Evolutionary conservation across 1,284 basidiomycete genomes (phyloP).

Genomic region (Tremellales sp.): DNA sequence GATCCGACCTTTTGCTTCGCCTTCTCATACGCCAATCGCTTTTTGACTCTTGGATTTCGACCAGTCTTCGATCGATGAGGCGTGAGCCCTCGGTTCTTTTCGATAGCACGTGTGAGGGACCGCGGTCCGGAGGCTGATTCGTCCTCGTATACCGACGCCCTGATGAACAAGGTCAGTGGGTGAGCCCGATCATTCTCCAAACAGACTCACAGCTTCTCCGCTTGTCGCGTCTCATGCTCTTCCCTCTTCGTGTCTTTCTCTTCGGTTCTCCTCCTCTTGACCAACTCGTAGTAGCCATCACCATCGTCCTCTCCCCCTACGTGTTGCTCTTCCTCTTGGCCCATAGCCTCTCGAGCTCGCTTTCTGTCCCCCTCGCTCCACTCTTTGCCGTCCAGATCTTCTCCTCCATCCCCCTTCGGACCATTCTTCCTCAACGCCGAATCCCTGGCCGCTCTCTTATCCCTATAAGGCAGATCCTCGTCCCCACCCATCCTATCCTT

Average conservation of each 20-base stretch:
- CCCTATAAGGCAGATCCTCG: constrained; percentile 61
- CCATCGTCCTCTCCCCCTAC: constrained; percentile 52
- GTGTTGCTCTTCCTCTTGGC: constrained; percentile 51
- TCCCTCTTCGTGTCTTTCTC: constrained; percentile 73
- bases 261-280: constrained; percentile 67
- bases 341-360: constrained; percentile 46
- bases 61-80: constrained; percentile 76
- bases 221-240: constrained; percentile 66
- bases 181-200: neutral
- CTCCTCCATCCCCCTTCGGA: constrained; percentile 34
- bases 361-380: constrained; percentile 54
- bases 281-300: constrained; percentile 79
- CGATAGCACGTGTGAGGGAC: constrained; percentile 78
- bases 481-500: constrained; percentile 60
- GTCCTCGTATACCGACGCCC: too few relatives aligned
- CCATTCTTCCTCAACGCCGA: constrained; percentile 51
- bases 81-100: constrained; percentile 89
- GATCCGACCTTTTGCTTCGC: constrained; percentile 85
- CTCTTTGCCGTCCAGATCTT: constrained; percentile 48
- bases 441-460: constrained; percentile 50
- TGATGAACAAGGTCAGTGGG: neutral
- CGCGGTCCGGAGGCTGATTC: constrained; percentile 66
- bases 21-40: constrained; percentile 83
- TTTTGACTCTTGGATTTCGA: constrained; percentile 94
- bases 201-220: constrained; percentile 59